Percentiles rank a stretch among this genome's conserved stretches.
Conservation (phyloP, 805 yeast genomes). For the Suhomyces vadensis region DNA sequence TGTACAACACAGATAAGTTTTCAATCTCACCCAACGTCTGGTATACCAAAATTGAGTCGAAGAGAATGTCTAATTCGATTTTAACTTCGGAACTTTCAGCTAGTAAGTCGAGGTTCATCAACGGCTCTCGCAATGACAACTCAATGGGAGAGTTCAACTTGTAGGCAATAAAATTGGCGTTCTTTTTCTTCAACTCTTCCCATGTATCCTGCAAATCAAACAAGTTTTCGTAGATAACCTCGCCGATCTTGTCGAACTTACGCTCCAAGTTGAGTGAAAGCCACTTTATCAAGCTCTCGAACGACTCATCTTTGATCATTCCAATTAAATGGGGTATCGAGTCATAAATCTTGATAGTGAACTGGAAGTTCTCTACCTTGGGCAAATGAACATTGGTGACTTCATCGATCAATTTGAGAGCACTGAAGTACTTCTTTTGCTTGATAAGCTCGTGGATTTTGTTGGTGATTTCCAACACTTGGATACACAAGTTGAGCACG, state of each 20-base stretch:
- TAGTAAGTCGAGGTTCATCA: conserved; percentile 49
- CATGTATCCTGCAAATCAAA: conserved; percentile 59
- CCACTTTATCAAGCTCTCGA: conserved; percentile 64
- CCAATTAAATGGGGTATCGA: conserved; percentile 76
- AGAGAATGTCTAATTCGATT: conserved; percentile 70
- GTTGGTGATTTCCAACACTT: conserved; percentile 82
- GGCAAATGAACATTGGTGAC: conserved; percentile 67
- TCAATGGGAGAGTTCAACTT: conserved; percentile 88
- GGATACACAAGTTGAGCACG: conserved; percentile 70
- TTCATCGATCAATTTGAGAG: conserved; percentile 79
- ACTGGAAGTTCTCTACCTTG: conserved; percentile 70
- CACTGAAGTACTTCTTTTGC: conserved; percentile 76
- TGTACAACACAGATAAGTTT: conserved; percentile 61
- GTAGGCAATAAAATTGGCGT: conserved; percentile 48
- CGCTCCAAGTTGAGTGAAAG: conserved; percentile 60
- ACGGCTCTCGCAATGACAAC: conserved; percentile 64
- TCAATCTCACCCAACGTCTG: conserved; percentile 67
- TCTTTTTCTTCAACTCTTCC: conserved; percentile 48
- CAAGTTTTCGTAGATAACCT: conserved; percentile 53
- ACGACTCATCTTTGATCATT: conserved; percentile 72
- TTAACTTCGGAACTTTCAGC: conserved; percentile 34
- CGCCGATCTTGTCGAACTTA: conserved; percentile 61
- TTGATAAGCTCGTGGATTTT: conserved; percentile 79
- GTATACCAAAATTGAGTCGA: conserved; percentile 81
- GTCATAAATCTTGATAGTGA: conserved; percentile 68